Conservation (phyloP, 2,329 filamentous ascomycete species). For the Diaporthe humulicola region DNA sequence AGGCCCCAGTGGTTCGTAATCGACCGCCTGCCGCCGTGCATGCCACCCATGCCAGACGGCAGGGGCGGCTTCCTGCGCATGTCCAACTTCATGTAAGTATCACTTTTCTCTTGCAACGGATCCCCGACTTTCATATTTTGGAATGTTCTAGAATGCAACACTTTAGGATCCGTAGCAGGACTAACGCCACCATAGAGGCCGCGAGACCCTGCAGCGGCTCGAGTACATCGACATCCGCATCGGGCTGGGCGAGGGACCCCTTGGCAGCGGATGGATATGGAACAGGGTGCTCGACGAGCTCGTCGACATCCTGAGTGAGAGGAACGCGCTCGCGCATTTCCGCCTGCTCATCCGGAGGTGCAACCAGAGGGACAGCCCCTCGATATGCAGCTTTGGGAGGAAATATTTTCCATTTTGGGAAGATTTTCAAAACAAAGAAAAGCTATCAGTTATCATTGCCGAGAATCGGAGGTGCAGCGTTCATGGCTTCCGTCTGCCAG, state of each 20-base stretch:
- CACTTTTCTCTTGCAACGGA: too few relatives aligned
- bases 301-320: conserved; percentile 45
- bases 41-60: conserved; percentile 42
- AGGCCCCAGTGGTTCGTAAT: conserved; percentile 47
- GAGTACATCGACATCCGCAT: conserved; percentile 49
- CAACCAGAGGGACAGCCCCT: conserved; percentile 28
- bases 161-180: too few relatives aligned
- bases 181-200: too few relatives aligned
- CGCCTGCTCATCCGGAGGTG: conserved; percentile 50
- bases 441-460: too few relatives aligned
- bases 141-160: too few relatives aligned
- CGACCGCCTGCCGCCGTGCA: conserved; percentile 53
- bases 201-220: conserved; percentile 49
- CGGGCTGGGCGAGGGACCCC: conserved; percentile 46
- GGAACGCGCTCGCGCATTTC: conserved; percentile 46
- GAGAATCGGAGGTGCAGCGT: too few relatives aligned
- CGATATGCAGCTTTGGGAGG: too few relatives aligned
- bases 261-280: conserved; percentile 48
- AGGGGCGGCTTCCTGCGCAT: conserved; percentile 42
- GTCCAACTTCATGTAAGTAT: conserved; percentile 49
- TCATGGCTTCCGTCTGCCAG: too few relatives aligned
- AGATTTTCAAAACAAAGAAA: too few relatives aligned
- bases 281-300: conserved; percentile 45
- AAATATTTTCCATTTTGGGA: too few relatives aligned
- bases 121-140: too few relatives aligned